These are phyloP conservation scores for Thymus quinquecostatus DNA, from an alignment of 257 asterid genomes.

Conservation along the genomic window DNA sequence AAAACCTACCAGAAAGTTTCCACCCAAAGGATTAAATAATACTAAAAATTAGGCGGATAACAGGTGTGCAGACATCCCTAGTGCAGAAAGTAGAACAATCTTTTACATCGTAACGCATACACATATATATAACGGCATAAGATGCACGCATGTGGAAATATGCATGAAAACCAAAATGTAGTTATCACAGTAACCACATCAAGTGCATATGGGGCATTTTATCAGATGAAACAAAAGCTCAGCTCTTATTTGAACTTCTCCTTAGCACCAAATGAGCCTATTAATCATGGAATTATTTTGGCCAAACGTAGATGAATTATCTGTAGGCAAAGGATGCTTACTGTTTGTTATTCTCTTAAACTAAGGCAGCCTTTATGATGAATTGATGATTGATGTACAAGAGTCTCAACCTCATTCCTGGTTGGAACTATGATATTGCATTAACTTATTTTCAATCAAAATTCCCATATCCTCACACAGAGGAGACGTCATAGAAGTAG, in stretches of 20 bases:
- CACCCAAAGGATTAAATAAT: not conserved
- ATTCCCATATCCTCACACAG: slow-evolving; percentile 32
- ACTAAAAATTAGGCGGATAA: not conserved
- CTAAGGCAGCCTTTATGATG: slow-evolving; percentile 46
- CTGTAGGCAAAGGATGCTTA: not conserved
- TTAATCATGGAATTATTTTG: not conserved
- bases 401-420: slow-evolving; percentile 51
- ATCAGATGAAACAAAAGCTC: not conserved
- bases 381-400: slow-evolving; percentile 30
- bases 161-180: not conserved
- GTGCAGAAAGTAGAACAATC: not conserved
- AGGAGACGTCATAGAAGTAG: slow-evolving; percentile 4
- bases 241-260: not conserved
- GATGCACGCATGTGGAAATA: not conserved
- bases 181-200: not conserved
- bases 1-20: not conserved
- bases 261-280: not conserved
- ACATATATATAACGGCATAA: not conserved
- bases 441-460: slow-evolving; percentile 39
- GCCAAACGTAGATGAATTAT: not conserved
- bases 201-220: not conserved
- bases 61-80: not conserved
- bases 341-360: slow-evolving; percentile 49
- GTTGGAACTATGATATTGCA: slow-evolving; percentile 59
- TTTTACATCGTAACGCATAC: not conserved